Evolutionary conservation across 1,139 yeast species (phyloP).

Genomic region (Pichia sp.): DNA sequence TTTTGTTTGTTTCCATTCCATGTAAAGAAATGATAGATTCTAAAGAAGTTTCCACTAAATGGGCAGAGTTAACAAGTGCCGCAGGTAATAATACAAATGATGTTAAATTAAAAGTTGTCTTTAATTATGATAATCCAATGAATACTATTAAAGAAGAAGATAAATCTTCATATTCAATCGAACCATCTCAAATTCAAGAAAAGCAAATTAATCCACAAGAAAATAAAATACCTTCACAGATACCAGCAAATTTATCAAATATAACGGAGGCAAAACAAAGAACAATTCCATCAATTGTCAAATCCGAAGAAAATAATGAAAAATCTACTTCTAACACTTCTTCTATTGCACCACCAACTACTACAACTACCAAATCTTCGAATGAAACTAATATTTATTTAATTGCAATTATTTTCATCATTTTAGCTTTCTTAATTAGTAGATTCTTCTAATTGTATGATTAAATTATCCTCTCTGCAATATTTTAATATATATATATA

Average conservation of each 20-base stretch:
- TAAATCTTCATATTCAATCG: constrained; percentile 5
- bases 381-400: constrained; percentile 19
- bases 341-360: constrained; percentile 14
- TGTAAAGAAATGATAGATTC: constrained; percentile 54
- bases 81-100: constrained; percentile 58
- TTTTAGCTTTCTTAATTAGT: constrained; percentile 22
- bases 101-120: constrained; percentile 75
- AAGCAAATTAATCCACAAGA: not conserved
- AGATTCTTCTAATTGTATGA: constrained; percentile 16
- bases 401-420: constrained; percentile 20
- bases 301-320: not conserved
- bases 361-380: constrained; percentile 1
- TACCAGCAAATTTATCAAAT: not conserved
- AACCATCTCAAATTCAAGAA: not conserved
- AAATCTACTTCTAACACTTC: not conserved
- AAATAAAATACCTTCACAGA: not conserved
- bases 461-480: too few species aligned
- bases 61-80: constrained; percentile 65
- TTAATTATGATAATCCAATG: constrained; percentile 33
- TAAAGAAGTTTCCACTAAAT: constrained; percentile 56
- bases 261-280: constrained; percentile 6
- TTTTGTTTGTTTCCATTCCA: constrained; percentile 81
- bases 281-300: too few species aligned
- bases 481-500: too few species aligned
- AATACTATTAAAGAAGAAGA: constrained; percentile 27